Evolutionary conservation across 768 basidiomycete species (phyloP).

Genomic region (Russula brevipes): DNA sequence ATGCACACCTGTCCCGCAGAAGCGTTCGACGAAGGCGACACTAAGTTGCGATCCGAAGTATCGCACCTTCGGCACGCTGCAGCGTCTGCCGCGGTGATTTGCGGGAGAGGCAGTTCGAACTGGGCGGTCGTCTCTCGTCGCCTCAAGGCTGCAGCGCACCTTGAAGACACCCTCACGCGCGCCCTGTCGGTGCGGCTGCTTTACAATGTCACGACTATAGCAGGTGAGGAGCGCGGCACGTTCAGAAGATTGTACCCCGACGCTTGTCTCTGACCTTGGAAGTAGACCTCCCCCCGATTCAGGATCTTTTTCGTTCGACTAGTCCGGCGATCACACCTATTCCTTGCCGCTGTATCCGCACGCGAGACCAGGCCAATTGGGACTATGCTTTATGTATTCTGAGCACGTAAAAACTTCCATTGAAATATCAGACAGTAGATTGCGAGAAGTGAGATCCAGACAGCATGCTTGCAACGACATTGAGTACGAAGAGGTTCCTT

Average conservation of each 20-base stretch:
- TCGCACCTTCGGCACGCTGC: slow-evolving; percentile 3
- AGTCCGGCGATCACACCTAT: slow-evolving; percentile 43
- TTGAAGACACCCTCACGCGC: slow-evolving; percentile 24
- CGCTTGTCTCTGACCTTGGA: background rate
- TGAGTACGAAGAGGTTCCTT: background rate
- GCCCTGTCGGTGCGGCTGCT: slow-evolving; percentile 46
- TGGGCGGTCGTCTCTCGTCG: slow-evolving; percentile 12
- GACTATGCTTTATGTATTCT: slow-evolving; percentile 52
- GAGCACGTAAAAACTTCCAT: slow-evolving; percentile 21
- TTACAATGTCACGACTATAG: slow-evolving; percentile 28
- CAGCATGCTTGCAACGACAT: slow-evolving; percentile 4
- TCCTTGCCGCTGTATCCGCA: slow-evolving; percentile 50
- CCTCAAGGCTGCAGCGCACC: slow-evolving; percentile 19
- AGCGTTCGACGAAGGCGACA: background rate
- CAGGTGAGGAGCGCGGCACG: slow-evolving; percentile 24
- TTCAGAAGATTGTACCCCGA: background rate
- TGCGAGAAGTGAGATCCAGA: slow-evolving; percentile 16
- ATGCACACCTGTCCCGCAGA: background rate
- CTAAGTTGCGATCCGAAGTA: slow-evolving; percentile 11
- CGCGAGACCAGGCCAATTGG: slow-evolving; percentile 42
- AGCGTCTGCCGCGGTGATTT: slow-evolving; percentile 22
- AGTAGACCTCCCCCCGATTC: slow-evolving; percentile 8
- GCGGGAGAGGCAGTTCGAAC: slow-evolving; percentile 12
- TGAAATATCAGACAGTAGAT: background rate
- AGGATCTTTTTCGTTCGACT: slow-evolving; percentile 7